Percentiles rank a stretch among this genome's conserved stretches.
phyloP scores from a whole-genome alignment of 768 basidiomycete genomes.

The Serendipita sp. region DNA sequence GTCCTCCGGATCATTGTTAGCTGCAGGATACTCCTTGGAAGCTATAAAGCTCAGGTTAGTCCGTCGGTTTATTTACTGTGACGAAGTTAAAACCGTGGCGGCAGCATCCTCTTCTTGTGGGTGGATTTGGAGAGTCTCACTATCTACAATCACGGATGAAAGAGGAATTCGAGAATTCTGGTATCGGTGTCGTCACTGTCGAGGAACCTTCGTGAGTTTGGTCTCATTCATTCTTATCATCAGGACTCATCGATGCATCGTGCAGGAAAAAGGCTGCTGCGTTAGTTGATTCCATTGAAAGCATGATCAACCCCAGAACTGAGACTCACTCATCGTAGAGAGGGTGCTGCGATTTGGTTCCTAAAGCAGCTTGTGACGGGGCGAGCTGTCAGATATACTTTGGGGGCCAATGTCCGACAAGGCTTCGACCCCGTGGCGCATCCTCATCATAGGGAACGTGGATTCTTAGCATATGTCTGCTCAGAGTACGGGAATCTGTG shows the following conservation, averaged over 20 bases:
- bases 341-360: not conserved
- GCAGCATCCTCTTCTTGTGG: not conserved
- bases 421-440: not conserved
- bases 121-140: slow-evolving; percentile 1
- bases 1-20: not conserved
- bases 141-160: not conserved
- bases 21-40: not conserved
- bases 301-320: not conserved
- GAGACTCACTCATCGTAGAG: not conserved
- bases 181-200: not conserved
- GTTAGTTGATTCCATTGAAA: not conserved
- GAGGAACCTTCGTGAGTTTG: slow-evolving; percentile 1
- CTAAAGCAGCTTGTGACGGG: not conserved
- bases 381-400: not conserved
- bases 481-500: too few species aligned
- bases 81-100: not conserved
- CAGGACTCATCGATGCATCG: too few species aligned
- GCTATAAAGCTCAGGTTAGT: not conserved
- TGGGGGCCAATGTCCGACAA: not conserved
- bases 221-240: too few species aligned
- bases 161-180: not conserved
- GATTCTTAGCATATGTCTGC: too few species aligned
- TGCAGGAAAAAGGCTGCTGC: not conserved
- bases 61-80: not conserved
- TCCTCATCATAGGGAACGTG: too few species aligned